These are phyloP conservation scores for Cytospora schulzeri DNA, from an alignment of 2,329 filamentous ascomycete species.

Conservation along the genomic window DNA sequence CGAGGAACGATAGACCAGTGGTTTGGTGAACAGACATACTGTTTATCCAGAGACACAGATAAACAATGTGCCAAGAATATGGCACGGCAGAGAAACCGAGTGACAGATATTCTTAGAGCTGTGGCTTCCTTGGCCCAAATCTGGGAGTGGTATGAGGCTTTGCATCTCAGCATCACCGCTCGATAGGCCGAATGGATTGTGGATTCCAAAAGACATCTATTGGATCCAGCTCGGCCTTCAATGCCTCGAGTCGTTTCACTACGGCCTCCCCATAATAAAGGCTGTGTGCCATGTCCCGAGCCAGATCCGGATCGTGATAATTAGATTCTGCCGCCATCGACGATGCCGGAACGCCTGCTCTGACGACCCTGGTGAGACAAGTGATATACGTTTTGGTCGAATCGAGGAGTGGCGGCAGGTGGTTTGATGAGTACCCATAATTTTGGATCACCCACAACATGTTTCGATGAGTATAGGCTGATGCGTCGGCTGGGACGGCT, in stretches of 20 bases:
- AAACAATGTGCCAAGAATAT: not conserved
- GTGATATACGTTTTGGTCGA: conserved; percentile 8
- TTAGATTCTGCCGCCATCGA: conserved; percentile 6
- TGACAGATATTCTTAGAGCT: not conserved
- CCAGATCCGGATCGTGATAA: conserved; percentile 18
- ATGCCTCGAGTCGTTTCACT: conserved; percentile 7
- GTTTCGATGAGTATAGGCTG: conserved; percentile 45
- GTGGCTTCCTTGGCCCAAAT: not conserved
- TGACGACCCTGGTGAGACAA: conserved; percentile 6
- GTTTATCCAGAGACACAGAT: not conserved
- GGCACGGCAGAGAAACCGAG: not conserved
- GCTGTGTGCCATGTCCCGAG: conserved; percentile 1
- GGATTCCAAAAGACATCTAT: conserved; percentile 20
- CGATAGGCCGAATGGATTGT: conserved; percentile 15
- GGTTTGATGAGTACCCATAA: conserved; percentile 36
- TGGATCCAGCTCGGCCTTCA: conserved; percentile 15
- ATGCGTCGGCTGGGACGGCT: conserved; percentile 33
- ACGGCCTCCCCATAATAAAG: conserved; percentile 10
- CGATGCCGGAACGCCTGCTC: not conserved
- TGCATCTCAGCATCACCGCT: not conserved
- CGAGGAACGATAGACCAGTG: conserved; percentile 20
- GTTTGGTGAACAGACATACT: not conserved
- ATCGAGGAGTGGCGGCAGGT: conserved; percentile 15
- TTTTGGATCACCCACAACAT: conserved; percentile 53
- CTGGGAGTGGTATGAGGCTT: not conserved